Evolutionary conservation across 176 grass and related monocot species (phyloP), one percentile per base, ranked within the genome.

Genomic region (Carex pumila): DNA sequence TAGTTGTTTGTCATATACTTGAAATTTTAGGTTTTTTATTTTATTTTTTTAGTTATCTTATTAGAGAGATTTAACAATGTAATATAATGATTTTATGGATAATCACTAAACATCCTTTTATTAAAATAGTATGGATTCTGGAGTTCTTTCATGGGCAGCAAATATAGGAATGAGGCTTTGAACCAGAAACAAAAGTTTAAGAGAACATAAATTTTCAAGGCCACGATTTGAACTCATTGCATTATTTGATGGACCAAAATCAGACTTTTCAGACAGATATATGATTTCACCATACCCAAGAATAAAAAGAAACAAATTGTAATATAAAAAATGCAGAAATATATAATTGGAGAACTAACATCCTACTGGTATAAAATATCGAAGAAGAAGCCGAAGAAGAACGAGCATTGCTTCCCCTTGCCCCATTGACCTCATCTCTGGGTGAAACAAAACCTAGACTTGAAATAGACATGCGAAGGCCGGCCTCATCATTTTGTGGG

Each of bases 391-490:
- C 61, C 6, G 37, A 83, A 50, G 80, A 83, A 55, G 81, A 66
- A 47, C 22, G 64, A 55, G 39, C 69, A 85, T 78, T 43, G 6
- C 61, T 78, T 78, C 52, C 29, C 56, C 73, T 78, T 31, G 25
- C 13, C 5, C 13, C 56, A 43, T 11, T 65, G 59, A 62, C 22
- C 49, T 52, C 58, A 52, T 80, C 75, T 90, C 88, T 79, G 47
- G 84, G 61, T 32, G 34, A 84, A 58, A 77, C 76, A 77, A 86
- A 32, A 58, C 34, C 60, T 69, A 58, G 70, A 75, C 50, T 88
- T 30, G 97, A 92, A 82, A 87, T 90, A 49, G 91, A 88, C 52
- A 83, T 89, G 61, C 88, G 84, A 53, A 75, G 70, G 1, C 85
- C 57, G 21, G 58, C 63, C 66, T 87, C 86, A 65, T 87, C 84